phyloP scores from a whole-genome alignment of 768 basidiomycete genomes.

The Sporobolomyces roseus region DNA sequence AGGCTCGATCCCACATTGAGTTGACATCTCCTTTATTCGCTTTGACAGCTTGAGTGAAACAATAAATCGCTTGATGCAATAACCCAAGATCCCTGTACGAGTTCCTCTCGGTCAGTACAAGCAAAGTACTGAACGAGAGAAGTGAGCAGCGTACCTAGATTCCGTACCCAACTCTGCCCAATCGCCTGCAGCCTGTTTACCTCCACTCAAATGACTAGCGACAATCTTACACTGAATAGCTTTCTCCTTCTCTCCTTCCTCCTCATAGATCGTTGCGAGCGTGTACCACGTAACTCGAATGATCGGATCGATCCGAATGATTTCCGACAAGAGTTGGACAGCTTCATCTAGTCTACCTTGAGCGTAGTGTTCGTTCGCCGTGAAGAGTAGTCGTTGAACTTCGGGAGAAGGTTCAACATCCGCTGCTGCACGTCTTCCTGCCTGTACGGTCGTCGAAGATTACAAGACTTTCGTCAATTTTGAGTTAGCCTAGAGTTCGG shows the following conservation, averaged over 20 bases:
- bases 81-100: conserved; percentile 68
- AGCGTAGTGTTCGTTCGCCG: conserved; percentile 82
- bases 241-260: conserved; percentile 64
- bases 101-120: too few relatives aligned
- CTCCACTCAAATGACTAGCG: conserved; percentile 79
- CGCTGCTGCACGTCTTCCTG: conserved; percentile 28
- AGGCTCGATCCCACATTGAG: conserved; percentile 83
- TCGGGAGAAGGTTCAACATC: conserved; percentile 49
- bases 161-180: conserved; percentile 77
- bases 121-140: too few relatives aligned
- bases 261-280: conserved; percentile 75
- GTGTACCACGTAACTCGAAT: conserved; percentile 80
- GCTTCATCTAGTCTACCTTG: conserved; percentile 64
- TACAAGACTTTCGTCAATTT: too few relatives aligned
- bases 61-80: conserved; percentile 84
- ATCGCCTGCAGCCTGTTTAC: conserved; percentile 59
- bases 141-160: too few relatives aligned
- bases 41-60: conserved; percentile 74
- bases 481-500: too few relatives aligned
- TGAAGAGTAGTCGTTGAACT: conserved; percentile 61
- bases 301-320: conserved; percentile 87
- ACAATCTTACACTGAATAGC: conserved; percentile 80
- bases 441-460: background rate
- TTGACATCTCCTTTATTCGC: conserved; percentile 76
- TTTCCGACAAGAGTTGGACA: conserved; percentile 77